These are phyloP conservation scores for Boletus vermiculosoides DNA, from an alignment of 768 basidiomycete genomes.

Conservation along the genomic window DNA sequence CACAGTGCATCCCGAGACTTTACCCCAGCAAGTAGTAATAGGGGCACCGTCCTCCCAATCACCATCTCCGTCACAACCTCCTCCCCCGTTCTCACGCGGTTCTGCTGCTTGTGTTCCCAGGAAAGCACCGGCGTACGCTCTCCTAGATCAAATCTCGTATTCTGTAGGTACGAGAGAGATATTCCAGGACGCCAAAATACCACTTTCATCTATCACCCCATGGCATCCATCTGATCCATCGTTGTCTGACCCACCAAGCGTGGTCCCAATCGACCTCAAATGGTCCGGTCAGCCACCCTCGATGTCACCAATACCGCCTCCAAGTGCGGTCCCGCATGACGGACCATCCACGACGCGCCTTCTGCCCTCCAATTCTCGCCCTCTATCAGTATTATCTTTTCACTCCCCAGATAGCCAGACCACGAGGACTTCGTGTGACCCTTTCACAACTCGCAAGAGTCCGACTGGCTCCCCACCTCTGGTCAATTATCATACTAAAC, in stretches of 20 bases:
- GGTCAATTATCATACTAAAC: constrained; percentile 9
- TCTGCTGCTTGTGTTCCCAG: neutral
- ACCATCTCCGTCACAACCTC: neutral
- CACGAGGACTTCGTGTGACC: neutral
- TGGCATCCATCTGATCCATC: neutral
- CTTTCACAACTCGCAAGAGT: neutral
- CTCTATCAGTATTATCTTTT: neutral
- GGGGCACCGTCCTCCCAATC: neutral
- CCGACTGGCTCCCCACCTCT: constrained; percentile 1
- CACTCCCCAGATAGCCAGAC: neutral
- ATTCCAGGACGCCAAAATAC: neutral
- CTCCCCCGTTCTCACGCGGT: neutral
- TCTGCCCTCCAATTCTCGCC: neutral
- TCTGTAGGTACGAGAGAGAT: neutral
- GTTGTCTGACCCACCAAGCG: neutral
- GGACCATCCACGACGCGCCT: neutral
- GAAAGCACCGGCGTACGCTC: neutral
- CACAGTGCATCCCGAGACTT: neutral
- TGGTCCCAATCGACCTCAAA: neutral
- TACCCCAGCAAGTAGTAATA: neutral
- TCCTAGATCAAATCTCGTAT: neutral
- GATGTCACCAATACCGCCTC: neutral
- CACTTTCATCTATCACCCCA: neutral
- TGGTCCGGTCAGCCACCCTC: neutral
- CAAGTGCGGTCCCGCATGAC: neutral